phyloP scores from a whole-genome alignment of 1,284 basidiomycete species.

The Wallemia ichthyophaga region DNA sequence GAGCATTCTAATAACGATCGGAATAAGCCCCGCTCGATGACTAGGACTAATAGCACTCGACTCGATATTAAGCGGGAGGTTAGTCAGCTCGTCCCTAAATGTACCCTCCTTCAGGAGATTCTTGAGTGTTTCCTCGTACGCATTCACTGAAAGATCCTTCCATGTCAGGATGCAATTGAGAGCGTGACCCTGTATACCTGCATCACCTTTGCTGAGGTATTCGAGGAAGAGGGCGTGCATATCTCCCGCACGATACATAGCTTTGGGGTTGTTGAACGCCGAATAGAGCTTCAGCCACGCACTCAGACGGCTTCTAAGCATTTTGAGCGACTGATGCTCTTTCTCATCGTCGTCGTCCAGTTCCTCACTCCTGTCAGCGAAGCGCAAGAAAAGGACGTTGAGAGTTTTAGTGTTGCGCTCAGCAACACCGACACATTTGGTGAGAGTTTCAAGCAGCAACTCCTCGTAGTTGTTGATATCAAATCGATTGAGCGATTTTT shows the following conservation, averaged over 20 bases:
- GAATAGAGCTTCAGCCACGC: slow-evolving; percentile 61
- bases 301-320: slow-evolving; percentile 21
- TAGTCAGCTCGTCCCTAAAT: slow-evolving; percentile 62
- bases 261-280: slow-evolving; percentile 72
- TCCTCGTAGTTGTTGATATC: slow-evolving; percentile 44
- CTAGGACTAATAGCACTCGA: slow-evolving; percentile 25
- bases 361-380: slow-evolving; percentile 14
- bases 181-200: slow-evolving; percentile 40
- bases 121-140: slow-evolving; percentile 36
- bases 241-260: slow-evolving; percentile 35
- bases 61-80: slow-evolving; percentile 28
- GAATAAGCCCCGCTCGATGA: slow-evolving; percentile 40
- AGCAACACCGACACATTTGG: slow-evolving; percentile 32
- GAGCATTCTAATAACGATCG: slow-evolving; percentile 41
- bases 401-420: slow-evolving; percentile 60
- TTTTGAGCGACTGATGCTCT: slow-evolving; percentile 14
- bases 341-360: slow-evolving; percentile 9
- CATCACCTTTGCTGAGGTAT: slow-evolving; percentile 63
- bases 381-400: slow-evolving; percentile 41
- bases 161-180: slow-evolving; percentile 58
- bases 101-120: slow-evolving; percentile 52
- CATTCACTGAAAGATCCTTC: slow-evolving; percentile 34
- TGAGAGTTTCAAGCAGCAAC: slow-evolving; percentile 40
- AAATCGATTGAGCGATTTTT: slow-evolving; percentile 32
- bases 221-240: slow-evolving; percentile 37